These are phyloP conservation scores for Rutstroemia sydowiana DNA, from an alignment of 2,329 filamentous ascomycete genomes.

Conservation along the genomic window DNA sequence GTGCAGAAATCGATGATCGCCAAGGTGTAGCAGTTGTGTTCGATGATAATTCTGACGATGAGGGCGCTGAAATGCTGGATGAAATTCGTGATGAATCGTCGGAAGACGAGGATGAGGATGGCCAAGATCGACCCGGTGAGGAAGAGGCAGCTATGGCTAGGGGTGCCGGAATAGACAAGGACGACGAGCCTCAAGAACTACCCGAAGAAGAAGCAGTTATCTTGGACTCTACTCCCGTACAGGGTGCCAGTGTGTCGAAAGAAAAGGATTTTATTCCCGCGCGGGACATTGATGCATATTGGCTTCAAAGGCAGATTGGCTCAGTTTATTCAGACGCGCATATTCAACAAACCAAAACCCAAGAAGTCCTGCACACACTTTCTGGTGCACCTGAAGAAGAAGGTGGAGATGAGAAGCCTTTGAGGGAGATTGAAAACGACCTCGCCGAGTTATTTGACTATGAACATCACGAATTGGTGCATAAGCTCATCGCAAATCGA, in stretches of 20 bases:
- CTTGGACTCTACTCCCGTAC: constrained; percentile 59
- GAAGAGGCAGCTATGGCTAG: constrained; percentile 44
- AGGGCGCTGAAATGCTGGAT: constrained; percentile 66
- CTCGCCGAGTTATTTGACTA: constrained; percentile 98
- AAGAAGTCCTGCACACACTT: constrained; percentile 73
- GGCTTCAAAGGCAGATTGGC: constrained; percentile 90
- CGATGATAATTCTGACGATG: constrained; percentile 80
- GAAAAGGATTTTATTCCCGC: constrained; percentile 61
- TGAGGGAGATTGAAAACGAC: constrained; percentile 95
- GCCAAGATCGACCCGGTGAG: constrained; percentile 48
- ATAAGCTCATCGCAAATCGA: constrained; percentile 82
- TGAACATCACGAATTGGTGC: constrained; percentile 87
- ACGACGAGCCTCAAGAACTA: constrained; percentile 42
- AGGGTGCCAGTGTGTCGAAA: constrained; percentile 36
- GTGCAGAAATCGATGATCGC: constrained; percentile 80
- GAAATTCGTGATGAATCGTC: constrained; percentile 86
- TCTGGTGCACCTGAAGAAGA: constrained; percentile 67
- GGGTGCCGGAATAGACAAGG: constrained; percentile 40
- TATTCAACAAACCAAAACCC: constrained; percentile 86
- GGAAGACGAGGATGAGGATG: constrained; percentile 66
- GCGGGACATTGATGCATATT: constrained; percentile 93
- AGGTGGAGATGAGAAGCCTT: constrained; percentile 72
- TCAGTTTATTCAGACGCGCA: constrained; percentile 84
- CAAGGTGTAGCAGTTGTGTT: constrained; percentile 98
- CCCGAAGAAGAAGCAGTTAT: constrained; percentile 71